phyloP scores from a whole-genome alignment of 2,329 filamentous ascomycete genomes.

The Colletotrichum eleusines region DNA sequence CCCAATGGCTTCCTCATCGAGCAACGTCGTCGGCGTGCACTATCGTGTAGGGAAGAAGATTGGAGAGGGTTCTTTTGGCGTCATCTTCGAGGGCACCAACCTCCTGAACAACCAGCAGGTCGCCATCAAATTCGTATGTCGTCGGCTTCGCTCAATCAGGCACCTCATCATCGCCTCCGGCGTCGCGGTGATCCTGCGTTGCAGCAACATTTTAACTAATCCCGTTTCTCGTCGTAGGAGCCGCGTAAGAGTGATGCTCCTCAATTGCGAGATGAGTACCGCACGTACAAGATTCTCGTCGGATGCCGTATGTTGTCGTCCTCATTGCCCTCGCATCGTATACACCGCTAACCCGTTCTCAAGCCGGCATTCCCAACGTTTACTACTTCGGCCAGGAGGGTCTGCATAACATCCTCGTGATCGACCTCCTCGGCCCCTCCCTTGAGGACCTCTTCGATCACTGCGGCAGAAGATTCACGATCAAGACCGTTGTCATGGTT shows the following conservation, averaged over 20 bases:
- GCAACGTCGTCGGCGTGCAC: slow-evolving; percentile 98
- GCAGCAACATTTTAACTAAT: slow-evolving; percentile 27
- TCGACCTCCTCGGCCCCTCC: slow-evolving; percentile 93
- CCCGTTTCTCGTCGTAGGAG: slow-evolving; percentile 71
- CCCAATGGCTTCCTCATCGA: slow-evolving; percentile 87
- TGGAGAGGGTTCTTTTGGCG: slow-evolving; percentile 97
- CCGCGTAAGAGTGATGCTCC: slow-evolving; percentile 98
- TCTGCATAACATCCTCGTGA: slow-evolving; percentile 98
- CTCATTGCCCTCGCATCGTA: background rate
- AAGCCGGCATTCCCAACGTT: slow-evolving; percentile 98
- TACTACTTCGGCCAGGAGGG: slow-evolving; percentile 99
- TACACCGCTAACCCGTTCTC: slow-evolving; percentile 36
- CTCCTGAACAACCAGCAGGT: slow-evolving; percentile 99
- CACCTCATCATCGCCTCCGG: slow-evolving; percentile 18
- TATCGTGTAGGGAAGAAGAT: slow-evolving; percentile 99
- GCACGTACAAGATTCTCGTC: slow-evolving; percentile 99
- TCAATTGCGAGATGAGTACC: slow-evolving; percentile 96
- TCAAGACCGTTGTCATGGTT: slow-evolving; percentile 99
- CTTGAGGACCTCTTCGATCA: slow-evolving; percentile 98
- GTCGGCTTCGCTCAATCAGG: slow-evolving; percentile 13
- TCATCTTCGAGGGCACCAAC: slow-evolving; percentile 99
- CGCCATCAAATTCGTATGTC: slow-evolving; percentile 96
- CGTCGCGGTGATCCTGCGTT: background rate
- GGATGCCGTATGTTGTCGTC: slow-evolving; percentile 93
- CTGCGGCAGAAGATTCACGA: slow-evolving; percentile 93